These are phyloP conservation scores for Dillenia suffruticosa DNA, from an alignment of 164 flowering plant species.

Conservation along the genomic window DNA sequence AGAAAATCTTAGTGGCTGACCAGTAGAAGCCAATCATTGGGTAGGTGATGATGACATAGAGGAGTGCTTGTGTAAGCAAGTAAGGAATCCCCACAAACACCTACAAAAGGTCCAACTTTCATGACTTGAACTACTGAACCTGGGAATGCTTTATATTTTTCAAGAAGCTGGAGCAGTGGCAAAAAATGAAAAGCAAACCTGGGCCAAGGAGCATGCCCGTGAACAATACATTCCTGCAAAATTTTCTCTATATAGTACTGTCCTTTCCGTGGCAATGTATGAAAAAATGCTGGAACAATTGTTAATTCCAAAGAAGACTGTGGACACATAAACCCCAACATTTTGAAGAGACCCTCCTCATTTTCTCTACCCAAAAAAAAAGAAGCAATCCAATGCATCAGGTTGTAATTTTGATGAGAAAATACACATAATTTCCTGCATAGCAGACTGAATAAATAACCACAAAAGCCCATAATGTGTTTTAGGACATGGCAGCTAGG, in stretches of 20 bases:
- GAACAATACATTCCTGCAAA: slow-evolving; percentile 57
- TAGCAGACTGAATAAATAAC: no score
- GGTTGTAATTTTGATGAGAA: no score
- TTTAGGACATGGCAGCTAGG: no score
- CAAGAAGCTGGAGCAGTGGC: no score
- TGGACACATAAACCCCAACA: slow-evolving; percentile 41
- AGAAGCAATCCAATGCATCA: no score
- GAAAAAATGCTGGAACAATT: slow-evolving; percentile 41
- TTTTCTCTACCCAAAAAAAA: slow-evolving; percentile 18
- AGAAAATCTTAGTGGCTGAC: slow-evolving; percentile 38
- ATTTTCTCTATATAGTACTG: slow-evolving; percentile 38
- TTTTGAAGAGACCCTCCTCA: slow-evolving; percentile 39
- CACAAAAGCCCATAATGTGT: no score
- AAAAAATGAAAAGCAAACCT: slow-evolving; percentile 18
- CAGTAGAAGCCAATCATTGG: slow-evolving; percentile 34
- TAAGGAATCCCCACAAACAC: slow-evolving; percentile 52
- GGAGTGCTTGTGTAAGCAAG: slow-evolving; percentile 26
- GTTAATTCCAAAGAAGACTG: slow-evolving; percentile 34
- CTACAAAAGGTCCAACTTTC: slow-evolving; percentile 6
- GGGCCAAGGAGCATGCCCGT: slow-evolving; percentile 41
- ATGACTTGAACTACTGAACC: background rate
- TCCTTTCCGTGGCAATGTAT: slow-evolving; percentile 33
- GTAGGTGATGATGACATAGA: slow-evolving; percentile 36
- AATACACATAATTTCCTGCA: no score
- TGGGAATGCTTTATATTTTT: no score